Conservation (phyloP, 2,329 filamentous ascomycete species). For the Sclerotinia minor region DNA sequence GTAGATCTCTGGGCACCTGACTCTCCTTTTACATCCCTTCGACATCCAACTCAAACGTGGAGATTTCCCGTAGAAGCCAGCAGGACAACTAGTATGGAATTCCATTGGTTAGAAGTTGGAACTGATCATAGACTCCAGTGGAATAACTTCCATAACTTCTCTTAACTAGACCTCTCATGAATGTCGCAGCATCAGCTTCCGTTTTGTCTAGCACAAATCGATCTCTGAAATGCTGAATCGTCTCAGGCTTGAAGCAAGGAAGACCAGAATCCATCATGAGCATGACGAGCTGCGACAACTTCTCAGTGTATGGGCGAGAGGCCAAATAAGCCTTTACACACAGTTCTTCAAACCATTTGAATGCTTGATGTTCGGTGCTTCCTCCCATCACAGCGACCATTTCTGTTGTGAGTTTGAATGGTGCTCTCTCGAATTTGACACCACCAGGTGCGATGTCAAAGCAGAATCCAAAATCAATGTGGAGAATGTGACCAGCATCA, state of each 20-base stretch:
- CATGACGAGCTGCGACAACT: conserved; percentile 84
- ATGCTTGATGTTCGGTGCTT: conserved; percentile 77
- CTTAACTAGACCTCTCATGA: conserved; percentile 84
- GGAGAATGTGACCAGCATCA: conserved; percentile 92
- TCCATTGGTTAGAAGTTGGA: conserved; percentile 94
- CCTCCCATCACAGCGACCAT: conserved; percentile 99
- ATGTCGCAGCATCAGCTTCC: conserved; percentile 91
- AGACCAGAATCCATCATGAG: conserved; percentile 96
- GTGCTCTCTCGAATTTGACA: conserved; percentile 94
- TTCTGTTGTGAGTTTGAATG: conserved; percentile 95
- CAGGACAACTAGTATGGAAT: conserved; percentile 71
- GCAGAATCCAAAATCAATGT: conserved; percentile 99
- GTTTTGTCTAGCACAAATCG: conserved; percentile 89
- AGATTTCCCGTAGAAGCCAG: not conserved
- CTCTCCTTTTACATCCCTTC: not conserved
- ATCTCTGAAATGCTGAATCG: conserved; percentile 86
- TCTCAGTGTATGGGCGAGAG: conserved; percentile 79
- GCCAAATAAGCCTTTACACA: conserved; percentile 95
- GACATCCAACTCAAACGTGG: not conserved
- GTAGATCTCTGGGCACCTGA: not conserved
- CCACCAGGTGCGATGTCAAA: conserved; percentile 98
- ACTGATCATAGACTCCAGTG: conserved; percentile 95
- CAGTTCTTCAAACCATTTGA: conserved; percentile 94
- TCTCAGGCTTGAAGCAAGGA: conserved; percentile 97
- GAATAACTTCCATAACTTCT: conserved; percentile 89